Conservation (phyloP, 495 filamentous ascomycete species). For the Aeminium ludgeri region DNA sequence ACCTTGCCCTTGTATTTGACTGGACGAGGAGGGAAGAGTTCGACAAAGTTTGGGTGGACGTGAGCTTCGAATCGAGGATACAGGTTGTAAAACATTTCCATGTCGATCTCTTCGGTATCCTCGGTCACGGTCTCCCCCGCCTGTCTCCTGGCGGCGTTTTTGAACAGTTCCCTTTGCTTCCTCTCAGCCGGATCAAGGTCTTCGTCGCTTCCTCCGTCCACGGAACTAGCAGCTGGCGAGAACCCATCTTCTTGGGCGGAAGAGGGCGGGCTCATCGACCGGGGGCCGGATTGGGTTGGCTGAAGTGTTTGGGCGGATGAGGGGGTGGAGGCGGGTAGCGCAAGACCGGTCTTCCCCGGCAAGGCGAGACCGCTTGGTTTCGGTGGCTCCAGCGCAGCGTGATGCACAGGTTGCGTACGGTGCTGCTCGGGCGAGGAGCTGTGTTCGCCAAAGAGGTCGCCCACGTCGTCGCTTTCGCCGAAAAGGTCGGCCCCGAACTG, state of each 20-base stretch:
- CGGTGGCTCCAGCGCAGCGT: neutral
- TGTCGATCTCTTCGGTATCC: conserved; percentile 22
- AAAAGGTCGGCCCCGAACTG: conserved; percentile 18
- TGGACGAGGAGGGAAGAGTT: conserved; percentile 56
- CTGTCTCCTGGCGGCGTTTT: conserved; percentile 18
- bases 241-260: conserved; percentile 1
- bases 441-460: conserved; percentile 19
- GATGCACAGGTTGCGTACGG: neutral
- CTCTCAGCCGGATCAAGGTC: neutral
- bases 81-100: conserved; percentile 49
- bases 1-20: conserved; percentile 52
- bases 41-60: conserved; percentile 48
- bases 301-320: neutral
- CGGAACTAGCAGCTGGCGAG: conserved; percentile 4
- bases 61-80: conserved; percentile 57
- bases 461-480: conserved; percentile 31
- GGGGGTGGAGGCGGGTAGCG: conserved; percentile 7
- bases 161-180: conserved; percentile 12
- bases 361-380: conserved; percentile 10
- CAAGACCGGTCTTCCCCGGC: conserved; percentile 9
- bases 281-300: neutral
- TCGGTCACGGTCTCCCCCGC: conserved; percentile 12
- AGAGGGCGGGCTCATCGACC: conserved; percentile 7
- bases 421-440: conserved; percentile 8
- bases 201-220: conserved; percentile 4